Base-by-base conservation (phyloP, 345 rosid genomes). In the Citrus cavaleriei region DNA sequence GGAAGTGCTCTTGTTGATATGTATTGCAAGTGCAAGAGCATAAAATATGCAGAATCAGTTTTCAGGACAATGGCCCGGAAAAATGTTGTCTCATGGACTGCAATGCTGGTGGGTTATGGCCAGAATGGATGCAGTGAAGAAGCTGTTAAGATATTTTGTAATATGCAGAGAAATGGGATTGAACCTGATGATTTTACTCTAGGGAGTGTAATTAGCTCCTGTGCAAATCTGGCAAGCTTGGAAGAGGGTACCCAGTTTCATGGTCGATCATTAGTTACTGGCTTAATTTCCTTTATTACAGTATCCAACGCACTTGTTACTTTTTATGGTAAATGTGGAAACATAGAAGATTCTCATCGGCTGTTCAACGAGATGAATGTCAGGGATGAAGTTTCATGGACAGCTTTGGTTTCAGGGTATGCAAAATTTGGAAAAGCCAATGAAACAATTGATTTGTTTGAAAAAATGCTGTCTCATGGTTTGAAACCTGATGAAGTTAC, bases 161-260 rank as follows among this genome's bases (percentile, higher is more conserved):
- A 89, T 65, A 92, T 93, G 99, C 90, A 89, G 82, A 90, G 86
- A 86, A 82, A 82, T 85, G 98, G 93, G 64, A 79, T 94, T 79
- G 88, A 87, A 32, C 97, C 96, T 6, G 99, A 95, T 84, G 91
- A 95, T 82, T 89, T 84, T 84, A 92, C 98, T 28, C 80, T 93
- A 4, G 97, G 95, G 78, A 93, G 96, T 81, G 93, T 93, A 55
- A 90, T 95, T 79, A 95, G 96, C 75, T 92, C 97, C 22, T 93
- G 99, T 79, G 98, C 97, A 55, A 95, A 93, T 79, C 86, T 93
- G 78, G 88, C 94, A 28, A 91, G 97, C 86, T 81, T 92, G 77
- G 99, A 95, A 85, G 97, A 93, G 75, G 98, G 98, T 64, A 80
- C 93, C 54, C 98, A 93, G 80, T 95, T 93, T 82, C 98, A 93